A percentile compares a stretch with the other conserved stretches of the same genome.
phyloP scores from a whole-genome alignment of 2,329 filamentous ascomycete genomes.

The Botrytis fragariae region DNA sequence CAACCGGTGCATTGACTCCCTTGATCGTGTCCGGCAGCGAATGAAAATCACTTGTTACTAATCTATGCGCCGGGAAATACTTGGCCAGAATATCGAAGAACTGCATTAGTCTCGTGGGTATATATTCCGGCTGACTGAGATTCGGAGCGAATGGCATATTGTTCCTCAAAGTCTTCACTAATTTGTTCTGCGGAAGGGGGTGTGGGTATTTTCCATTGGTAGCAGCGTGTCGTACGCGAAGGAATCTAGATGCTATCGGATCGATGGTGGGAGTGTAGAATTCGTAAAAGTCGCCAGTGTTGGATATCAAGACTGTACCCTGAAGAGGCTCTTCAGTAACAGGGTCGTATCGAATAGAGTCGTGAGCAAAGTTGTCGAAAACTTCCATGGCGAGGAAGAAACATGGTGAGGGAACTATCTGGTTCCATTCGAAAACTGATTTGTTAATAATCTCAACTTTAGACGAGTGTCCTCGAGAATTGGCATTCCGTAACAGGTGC shows the following conservation, averaged over 20 bases:
- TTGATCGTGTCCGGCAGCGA: conserved; percentile 76
- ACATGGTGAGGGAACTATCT: conserved; percentile 85
- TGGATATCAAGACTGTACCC: conserved; percentile 82
- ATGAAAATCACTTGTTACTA: conserved; percentile 90
- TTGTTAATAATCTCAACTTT: conserved; percentile 94
- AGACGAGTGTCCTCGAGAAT: conserved; percentile 70
- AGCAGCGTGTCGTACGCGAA: conserved; percentile 80
- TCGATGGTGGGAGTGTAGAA: conserved; percentile 84
- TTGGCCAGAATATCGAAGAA: conserved; percentile 90
- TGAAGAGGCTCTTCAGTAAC: conserved; percentile 80
- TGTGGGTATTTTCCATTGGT: conserved; percentile 59
- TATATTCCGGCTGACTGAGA: conserved; percentile 82
- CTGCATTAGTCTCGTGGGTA: conserved; percentile 91
- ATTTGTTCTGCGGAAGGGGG: conserved; percentile 55
- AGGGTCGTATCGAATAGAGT: conserved; percentile 86
- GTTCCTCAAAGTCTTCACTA: conserved; percentile 59
- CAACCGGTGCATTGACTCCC: conserved; percentile 89
- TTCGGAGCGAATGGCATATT: conserved; percentile 70
- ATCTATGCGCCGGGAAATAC: conserved; percentile 85
- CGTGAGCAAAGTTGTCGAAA: conserved; percentile 97
- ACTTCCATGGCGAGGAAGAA: conserved; percentile 98
- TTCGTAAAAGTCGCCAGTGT: conserved; percentile 86
- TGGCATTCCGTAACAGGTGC: conserved; percentile 64
- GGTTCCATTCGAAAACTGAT: conserved; percentile 91
- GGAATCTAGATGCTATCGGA: conserved; percentile 75